Percentiles rank a stretch among this genome's conserved stretches.
These are phyloP conservation scores for Rhodotorula graminis DNA, from an alignment of 768 basidiomycete genomes.

Conservation along the genomic window DNA sequence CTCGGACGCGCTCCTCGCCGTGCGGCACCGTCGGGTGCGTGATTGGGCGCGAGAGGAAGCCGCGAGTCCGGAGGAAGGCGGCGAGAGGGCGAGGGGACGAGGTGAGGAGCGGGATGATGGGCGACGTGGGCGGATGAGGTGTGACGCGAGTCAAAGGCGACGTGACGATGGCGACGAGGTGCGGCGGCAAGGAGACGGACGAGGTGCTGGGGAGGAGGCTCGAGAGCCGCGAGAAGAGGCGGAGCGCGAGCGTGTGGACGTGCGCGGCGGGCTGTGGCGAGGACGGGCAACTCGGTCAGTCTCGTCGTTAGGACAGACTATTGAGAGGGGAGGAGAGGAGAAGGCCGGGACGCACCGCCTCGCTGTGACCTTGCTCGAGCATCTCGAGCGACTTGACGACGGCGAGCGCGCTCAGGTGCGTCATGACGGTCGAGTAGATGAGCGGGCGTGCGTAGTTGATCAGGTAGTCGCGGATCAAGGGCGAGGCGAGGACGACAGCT, in stretches of 20 bases:
- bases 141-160: background rate
- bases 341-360: conserved; percentile 27
- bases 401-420: conserved; percentile 68
- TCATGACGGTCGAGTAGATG: conserved; percentile 84
- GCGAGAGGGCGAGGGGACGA: conserved; percentile 70
- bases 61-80: conserved; percentile 54
- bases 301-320: too few species aligned
- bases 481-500: conserved; percentile 73
- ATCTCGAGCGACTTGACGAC: conserved; percentile 74
- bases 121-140: conserved; percentile 51
- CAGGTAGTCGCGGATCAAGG: conserved; percentile 71
- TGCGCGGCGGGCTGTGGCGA: conserved; percentile 7
- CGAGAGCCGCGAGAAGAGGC: conserved; percentile 36
- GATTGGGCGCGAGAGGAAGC: conserved; percentile 49
- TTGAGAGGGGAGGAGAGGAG: too few species aligned
- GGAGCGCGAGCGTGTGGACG: conserved; percentile 30
- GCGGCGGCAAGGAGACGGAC: conserved; percentile 50
- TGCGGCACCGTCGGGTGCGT: conserved; percentile 77
- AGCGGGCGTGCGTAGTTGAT: conserved; percentile 87
- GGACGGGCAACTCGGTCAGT: too few species aligned
- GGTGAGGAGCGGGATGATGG: conserved; percentile 81
- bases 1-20: conserved; percentile 73
- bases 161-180: conserved; percentile 44
- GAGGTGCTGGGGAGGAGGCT: conserved; percentile 42
- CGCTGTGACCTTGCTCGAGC: conserved; percentile 62